A percentile compares a stretch with the other conserved stretches of the same genome.
phyloP scores from a whole-genome alignment of 371 early-diverging fungal genomes.

The Smittium mucronatum region DNA sequence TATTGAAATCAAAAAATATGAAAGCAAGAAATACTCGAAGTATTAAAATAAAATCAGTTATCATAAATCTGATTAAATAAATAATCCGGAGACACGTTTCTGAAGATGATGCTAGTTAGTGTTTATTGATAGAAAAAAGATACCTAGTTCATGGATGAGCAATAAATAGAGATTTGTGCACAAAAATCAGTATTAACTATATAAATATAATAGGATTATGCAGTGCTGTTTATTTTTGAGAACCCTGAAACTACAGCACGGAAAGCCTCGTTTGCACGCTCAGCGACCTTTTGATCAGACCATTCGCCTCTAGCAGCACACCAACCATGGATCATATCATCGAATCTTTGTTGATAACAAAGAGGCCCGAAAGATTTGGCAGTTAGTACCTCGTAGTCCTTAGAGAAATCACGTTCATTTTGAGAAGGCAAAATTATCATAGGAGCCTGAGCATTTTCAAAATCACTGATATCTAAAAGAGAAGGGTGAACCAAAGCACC shows the following conservation, averaged over 20 bases:
- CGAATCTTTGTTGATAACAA: conserved; percentile 43
- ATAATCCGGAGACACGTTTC: no score
- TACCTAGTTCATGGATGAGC: no score
- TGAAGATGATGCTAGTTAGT: no score
- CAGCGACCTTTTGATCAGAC: conserved; percentile 20
- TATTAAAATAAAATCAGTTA: no score
- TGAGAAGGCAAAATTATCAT: conserved; percentile 45
- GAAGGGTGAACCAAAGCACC: conserved; percentile 51
- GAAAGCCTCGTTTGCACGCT: conserved; percentile 30
- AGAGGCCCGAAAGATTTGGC: conserved; percentile 44
- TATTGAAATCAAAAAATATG: no score
- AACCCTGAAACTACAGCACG: conserved; percentile 19
- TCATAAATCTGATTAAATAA: no score
- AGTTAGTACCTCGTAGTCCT: conserved; percentile 34
- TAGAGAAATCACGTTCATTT: conserved; percentile 47
- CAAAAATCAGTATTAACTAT: no score
- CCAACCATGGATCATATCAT: conserved; percentile 57
- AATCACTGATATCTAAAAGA: conserved; percentile 37
- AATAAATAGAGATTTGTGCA: no score
- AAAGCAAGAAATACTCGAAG: no score
- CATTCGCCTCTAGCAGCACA: conserved; percentile 54
- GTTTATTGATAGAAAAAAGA: no score
- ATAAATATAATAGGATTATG: neutral
- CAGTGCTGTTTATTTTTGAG: neutral
- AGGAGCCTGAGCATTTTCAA: conserved; percentile 40